These are phyloP conservation scores for Lotmaria passim DNA, from an alignment of 208 protist species.

Conservation along the genomic window DNA sequence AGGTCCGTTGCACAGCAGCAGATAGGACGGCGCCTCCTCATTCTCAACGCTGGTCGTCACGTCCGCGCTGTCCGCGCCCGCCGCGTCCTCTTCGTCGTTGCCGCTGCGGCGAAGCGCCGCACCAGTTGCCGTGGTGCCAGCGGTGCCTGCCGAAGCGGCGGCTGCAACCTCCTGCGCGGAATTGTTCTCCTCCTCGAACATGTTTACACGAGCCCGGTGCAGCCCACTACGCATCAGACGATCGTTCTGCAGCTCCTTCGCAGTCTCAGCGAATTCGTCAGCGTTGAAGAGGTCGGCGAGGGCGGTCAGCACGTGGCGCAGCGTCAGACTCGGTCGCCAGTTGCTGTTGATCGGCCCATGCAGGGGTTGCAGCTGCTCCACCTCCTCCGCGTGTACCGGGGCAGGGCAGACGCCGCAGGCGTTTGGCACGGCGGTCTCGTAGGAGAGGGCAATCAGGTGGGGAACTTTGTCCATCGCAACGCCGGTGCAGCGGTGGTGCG, in stretches of 20 bases:
- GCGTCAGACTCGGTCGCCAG: constrained; percentile 37
- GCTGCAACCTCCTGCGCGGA: constrained; percentile 16
- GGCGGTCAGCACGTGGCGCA: constrained; percentile 28
- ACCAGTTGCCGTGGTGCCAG: neutral
- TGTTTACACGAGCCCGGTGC: constrained; percentile 32
- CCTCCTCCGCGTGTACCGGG: constrained; percentile 20
- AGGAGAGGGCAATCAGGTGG: constrained; percentile 41
- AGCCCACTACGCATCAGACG: constrained; percentile 9
- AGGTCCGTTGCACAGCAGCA: constrained; percentile 73
- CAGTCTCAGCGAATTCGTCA: constrained; percentile 32
- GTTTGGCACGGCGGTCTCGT: neutral
- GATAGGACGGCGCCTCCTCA: constrained; percentile 13
- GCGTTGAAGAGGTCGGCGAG: constrained; percentile 47
- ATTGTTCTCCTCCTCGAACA: constrained; percentile 25
- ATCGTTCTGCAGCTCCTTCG: constrained; percentile 34
- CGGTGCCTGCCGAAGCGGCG: constrained; percentile 8
- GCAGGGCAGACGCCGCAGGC: constrained; percentile 2
- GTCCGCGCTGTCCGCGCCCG: constrained; percentile 34
- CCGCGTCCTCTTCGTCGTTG: constrained; percentile 9
- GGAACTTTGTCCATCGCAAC: constrained; percentile 42
- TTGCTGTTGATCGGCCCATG: constrained; percentile 5
- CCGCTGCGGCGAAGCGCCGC: neutral
- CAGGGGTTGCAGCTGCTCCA: constrained; percentile 8
- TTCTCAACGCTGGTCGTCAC: constrained; percentile 17
- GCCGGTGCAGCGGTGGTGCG: constrained; percentile 42